These are phyloP conservation scores for Oryza punctata DNA, from an alignment of 176 grass and related monocot species.

Conservation along the genomic window DNA sequence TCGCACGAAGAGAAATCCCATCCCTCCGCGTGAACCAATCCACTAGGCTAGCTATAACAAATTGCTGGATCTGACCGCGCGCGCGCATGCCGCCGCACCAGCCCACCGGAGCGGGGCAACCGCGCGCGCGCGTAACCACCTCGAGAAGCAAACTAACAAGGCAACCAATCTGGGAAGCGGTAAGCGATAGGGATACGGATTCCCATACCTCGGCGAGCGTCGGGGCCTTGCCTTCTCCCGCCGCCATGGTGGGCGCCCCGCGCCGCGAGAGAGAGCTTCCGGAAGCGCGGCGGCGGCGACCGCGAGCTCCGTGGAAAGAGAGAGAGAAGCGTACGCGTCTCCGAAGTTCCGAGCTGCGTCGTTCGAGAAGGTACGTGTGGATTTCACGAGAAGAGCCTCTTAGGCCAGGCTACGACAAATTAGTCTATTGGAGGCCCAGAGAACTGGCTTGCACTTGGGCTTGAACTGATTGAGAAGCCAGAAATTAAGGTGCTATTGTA, in stretches of 20 bases:
- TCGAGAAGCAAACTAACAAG: neutral
- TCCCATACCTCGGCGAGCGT: slow-evolving; percentile 16
- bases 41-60: neutral
- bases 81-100: neutral
- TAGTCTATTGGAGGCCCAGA: no score
- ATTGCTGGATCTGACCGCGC: neutral
- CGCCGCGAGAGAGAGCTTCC: neutral
- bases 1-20: neutral
- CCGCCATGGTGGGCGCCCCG: slow-evolving; percentile 12
- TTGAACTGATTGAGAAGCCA: no score
- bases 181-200: neutral
- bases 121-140: neutral
- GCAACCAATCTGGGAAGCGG: neutral
- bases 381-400: no score
- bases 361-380: no score
- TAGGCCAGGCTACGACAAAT: no score
- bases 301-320: neutral
- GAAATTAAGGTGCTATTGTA: no score
- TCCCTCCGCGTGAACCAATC: neutral
- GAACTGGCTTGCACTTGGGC: no score
- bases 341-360: no score
- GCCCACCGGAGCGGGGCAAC: neutral
- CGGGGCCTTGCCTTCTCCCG: slow-evolving; percentile 11
- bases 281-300: no score
- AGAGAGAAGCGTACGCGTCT: neutral